Base-by-base conservation (phyloP, 768 basidiomycete genomes). In the Mycena metata region DNA sequence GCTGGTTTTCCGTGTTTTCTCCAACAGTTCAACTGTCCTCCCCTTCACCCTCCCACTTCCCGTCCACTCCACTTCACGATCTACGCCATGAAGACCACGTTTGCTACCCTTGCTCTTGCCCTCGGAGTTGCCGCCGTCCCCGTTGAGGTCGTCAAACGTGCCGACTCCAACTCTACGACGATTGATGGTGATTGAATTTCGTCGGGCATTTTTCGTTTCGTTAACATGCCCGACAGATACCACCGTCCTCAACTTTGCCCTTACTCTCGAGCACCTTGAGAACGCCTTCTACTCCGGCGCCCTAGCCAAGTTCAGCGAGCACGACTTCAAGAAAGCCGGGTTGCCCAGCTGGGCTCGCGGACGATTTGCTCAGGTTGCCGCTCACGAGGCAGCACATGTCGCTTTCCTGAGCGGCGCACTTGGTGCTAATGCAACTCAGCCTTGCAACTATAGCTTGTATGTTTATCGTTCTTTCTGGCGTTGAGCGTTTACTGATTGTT, bases 401-500 rank as follows among this genome's bases (percentile, higher is more conserved):
- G 60, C 72, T 12, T 79, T 82, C 67, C 73, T 83, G 35, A 73
- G 60, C 55, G 51, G 50, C 1, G 77, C 77, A 2, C 77, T 90
- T 36, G 88, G 89, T 1, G 76, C 77, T 57, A 77, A 81, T 15
- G 88, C 89, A 8, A 82, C 84, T 13, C 60, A 86, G 73, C 81
- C 89, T 0, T 91, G 90, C 81, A 80, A 79, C 8, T 93, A 91
- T 76, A 78, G 71, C 64, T 91, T 91, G 86, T 87, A 67, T 36
- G 84, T 77, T 12, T 33, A 9, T 54, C 24, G 30, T 24, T 51
- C 26, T 12, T 43, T 49, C 50, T 23, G 9, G 19, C 13, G n/a
- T 10, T 4, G 54, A 9, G 50, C 23, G 39, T 43, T 50, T 41
- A 42, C 24, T 58, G 3, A 24, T 16, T 33, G 16, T 39, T 39